Percentiles rank a stretch among this genome's conserved stretches.
Conservation (phyloP, 345 rosid species). For the Cardamine occulta region DNA sequence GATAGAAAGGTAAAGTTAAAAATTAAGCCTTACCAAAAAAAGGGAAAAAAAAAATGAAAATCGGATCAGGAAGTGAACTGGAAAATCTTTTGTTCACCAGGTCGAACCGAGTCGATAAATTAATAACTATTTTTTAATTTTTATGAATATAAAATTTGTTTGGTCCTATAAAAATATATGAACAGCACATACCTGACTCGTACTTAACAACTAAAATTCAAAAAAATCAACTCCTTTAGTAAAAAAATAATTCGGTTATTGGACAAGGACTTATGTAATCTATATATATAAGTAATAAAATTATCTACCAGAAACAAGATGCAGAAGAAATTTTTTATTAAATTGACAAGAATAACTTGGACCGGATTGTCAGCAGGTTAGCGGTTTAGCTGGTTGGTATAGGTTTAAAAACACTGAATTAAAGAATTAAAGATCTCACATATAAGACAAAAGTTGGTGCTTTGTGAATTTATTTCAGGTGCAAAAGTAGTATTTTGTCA, state of each 20-base stretch:
- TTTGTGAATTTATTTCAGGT: slow-evolving; percentile 3
- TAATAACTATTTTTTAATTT: background rate
- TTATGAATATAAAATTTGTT: background rate
- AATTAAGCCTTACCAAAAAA: background rate
- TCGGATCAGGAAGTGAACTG: background rate
- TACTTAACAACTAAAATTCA: background rate
- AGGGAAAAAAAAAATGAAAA: background rate
- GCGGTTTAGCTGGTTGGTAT: background rate
- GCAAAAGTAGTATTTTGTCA: slow-evolving; percentile 16
- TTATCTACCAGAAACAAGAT: background rate
- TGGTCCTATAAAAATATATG: background rate
- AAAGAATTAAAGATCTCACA: background rate
- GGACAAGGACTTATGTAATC: background rate
- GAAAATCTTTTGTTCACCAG: background rate
- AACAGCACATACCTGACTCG: background rate
- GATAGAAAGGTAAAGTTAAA: background rate
- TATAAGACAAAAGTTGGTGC: slow-evolving; percentile 7
- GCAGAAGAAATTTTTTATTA: background rate
- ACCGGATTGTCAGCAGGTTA: background rate
- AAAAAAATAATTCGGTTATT: background rate
- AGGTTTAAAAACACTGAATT: background rate
- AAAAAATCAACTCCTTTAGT: background rate
- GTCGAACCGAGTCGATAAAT: background rate
- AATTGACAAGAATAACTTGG: background rate
- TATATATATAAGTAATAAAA: background rate